Conservation (phyloP, 345 rosid genomes). For the Citrus hindsii region DNA sequence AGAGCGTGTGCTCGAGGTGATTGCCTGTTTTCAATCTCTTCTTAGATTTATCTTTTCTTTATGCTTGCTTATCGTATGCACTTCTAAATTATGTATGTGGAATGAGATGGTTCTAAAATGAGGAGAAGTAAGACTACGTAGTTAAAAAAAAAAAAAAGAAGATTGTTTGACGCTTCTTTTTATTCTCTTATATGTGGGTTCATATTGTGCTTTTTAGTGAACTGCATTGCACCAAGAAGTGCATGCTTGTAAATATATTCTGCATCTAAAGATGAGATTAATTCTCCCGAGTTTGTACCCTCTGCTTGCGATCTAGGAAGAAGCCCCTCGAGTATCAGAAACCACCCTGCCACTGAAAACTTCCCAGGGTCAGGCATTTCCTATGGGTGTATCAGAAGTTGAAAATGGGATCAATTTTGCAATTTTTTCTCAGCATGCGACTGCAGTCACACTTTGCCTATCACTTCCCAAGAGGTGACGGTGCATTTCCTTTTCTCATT, state of each 20-base stretch:
- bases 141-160: background rate
- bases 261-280: background rate
- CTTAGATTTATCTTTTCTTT: background rate
- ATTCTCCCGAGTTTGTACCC: background rate
- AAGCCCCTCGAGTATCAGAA: slow-evolving; percentile 40
- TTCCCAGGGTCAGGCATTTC: slow-evolving; percentile 72
- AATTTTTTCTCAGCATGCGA: slow-evolving; percentile 78
- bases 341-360: slow-evolving; percentile 32
- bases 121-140: background rate
- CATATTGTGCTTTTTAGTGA: background rate
- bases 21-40: background rate
- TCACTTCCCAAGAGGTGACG: slow-evolving; percentile 63
- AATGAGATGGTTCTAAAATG: background rate
- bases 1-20: slow-evolving; percentile 66
- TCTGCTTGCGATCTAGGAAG: slow-evolving; percentile 41
- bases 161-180: too few species aligned
- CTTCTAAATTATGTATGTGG: background rate
- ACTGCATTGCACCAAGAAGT: background rate
- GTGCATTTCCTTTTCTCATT: background rate
- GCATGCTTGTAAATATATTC: background rate
- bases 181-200: background rate
- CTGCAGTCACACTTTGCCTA: slow-evolving; percentile 74
- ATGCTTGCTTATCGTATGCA: background rate
- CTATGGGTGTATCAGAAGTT: slow-evolving; percentile 76
- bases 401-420: slow-evolving; percentile 82